phyloP scores from a whole-genome alignment of 1,284 basidiomycete genomes.

The Leccinum subrobustum region DNA sequence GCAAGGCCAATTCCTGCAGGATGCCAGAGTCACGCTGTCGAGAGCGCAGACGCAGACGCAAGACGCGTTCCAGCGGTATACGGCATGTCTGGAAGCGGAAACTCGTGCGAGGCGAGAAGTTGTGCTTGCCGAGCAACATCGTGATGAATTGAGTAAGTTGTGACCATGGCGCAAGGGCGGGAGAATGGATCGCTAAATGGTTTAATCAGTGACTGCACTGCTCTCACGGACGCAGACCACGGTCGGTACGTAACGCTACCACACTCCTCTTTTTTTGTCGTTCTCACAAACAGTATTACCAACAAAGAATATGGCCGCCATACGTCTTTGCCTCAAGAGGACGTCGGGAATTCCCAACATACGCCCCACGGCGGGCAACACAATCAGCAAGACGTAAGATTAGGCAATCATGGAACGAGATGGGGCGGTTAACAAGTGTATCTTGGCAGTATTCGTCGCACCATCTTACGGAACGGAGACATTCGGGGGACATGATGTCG shows the following conservation, averaged over 20 bases:
- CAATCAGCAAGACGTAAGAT: conserved; percentile 36
- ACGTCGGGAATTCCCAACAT: conserved; percentile 33
- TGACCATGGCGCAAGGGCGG: conserved; percentile 5
- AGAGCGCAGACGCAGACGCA: conserved; percentile 69
- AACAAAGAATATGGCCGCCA: conserved; percentile 35
- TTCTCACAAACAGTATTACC: conserved; percentile 23
- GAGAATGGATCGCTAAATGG: conserved; percentile 17
- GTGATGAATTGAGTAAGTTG: conserved; percentile 63
- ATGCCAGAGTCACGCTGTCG: conserved; percentile 40
- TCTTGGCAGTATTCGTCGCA: conserved; percentile 33
- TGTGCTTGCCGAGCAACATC: conserved; percentile 60
- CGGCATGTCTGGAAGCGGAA: conserved; percentile 64
- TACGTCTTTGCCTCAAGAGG: conserved; percentile 31
- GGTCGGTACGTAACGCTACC: conserved; percentile 31
- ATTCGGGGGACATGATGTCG: conserved; percentile 35
- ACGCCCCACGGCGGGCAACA: conserved; percentile 30
- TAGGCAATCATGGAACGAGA: conserved; percentile 15
- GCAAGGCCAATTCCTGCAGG: conserved; percentile 40
- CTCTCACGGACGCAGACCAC: conserved; percentile 49
- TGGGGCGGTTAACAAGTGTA: conserved; percentile 21
- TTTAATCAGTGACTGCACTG: conserved; percentile 47
- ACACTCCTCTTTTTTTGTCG: conserved; percentile 7
- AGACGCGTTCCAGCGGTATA: conserved; percentile 69
- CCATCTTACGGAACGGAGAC: conserved; percentile 34
- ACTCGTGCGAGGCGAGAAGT: conserved; percentile 63